Conservation (phyloP, 2,329 filamentous ascomycete genomes). For the Penicillium polonicum region DNA sequence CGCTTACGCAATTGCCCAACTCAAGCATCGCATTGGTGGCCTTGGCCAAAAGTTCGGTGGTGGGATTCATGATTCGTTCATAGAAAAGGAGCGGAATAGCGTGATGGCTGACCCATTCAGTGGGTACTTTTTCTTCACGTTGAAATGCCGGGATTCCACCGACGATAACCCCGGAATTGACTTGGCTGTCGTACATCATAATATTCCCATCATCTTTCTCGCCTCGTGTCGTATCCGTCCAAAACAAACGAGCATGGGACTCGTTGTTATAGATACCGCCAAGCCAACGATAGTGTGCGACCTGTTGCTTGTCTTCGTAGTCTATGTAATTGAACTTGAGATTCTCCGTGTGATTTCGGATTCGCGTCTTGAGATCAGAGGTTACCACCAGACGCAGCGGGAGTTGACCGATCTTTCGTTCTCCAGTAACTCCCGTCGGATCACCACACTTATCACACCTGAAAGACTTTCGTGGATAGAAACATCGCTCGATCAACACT, state of each 20-base stretch:
- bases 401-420: constrained; percentile 21
- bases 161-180: constrained; percentile 28
- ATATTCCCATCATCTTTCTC: constrained; percentile 24
- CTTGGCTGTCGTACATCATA: constrained; percentile 34
- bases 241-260: constrained; percentile 30
- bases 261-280: constrained; percentile 36
- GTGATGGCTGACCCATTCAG: constrained; percentile 20
- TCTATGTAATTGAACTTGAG: constrained; percentile 28
- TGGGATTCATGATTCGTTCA: constrained; percentile 34
- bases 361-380: constrained; percentile 12
- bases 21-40: constrained; percentile 15
- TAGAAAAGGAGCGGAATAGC: constrained; percentile 35
- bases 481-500: constrained; percentile 21
- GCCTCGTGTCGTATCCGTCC: constrained; percentile 31
- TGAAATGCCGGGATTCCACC: constrained; percentile 21
- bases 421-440: not conserved
- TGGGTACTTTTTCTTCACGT: constrained; percentile 26
- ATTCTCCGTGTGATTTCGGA: constrained; percentile 26
- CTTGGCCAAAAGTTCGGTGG: constrained; percentile 14
- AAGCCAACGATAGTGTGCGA: constrained; percentile 38
- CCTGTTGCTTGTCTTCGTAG: constrained; percentile 7
- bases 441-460: constrained; percentile 13
- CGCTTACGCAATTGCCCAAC: constrained; percentile 9
- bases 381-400: constrained; percentile 34
- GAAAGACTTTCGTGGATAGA: constrained; percentile 3